phyloP scores from a whole-genome alignment of 129 eudicot genomes.

The Helianthus annuus region DNA sequence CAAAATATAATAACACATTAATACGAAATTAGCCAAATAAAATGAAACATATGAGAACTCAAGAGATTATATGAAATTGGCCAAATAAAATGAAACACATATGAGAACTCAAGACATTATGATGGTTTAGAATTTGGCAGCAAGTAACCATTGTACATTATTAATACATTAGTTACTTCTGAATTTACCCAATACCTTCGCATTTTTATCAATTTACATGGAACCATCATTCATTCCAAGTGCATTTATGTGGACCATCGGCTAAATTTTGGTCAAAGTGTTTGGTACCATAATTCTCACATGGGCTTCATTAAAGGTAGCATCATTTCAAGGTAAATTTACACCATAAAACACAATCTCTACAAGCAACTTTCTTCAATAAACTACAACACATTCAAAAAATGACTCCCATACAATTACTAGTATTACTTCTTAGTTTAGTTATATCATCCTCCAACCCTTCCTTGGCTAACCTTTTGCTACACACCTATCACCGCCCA shows the following conservation, averaged over 20 bases:
- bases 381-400: constrained; percentile 23
- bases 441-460: constrained; percentile 29
- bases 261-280: constrained; percentile 32
- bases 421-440: constrained; percentile 27
- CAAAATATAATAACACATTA: too few species aligned
- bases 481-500: neutral
- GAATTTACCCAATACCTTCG: neutral
- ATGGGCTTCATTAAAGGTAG: constrained; percentile 32
- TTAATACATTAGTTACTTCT: too few species aligned
- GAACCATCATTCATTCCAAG: constrained; percentile 33
- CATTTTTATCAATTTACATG: neutral
- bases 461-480: constrained; percentile 29
- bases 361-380: constrained; percentile 1
- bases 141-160: too few species aligned
- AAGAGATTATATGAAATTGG: neutral
- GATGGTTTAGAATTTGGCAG: too few species aligned
- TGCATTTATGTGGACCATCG: constrained; percentile 32
- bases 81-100: too few species aligned
- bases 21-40: too few species aligned
- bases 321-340: constrained; percentile 18
- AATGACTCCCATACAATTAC: constrained; percentile 28
- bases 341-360: constrained; percentile 20
- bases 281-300: constrained; percentile 30
- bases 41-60: too few species aligned
- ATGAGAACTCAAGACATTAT: too few species aligned